These are phyloP conservation scores for Urtica urens DNA, from an alignment of 306 rosid genomes.

Conservation along the genomic window DNA sequence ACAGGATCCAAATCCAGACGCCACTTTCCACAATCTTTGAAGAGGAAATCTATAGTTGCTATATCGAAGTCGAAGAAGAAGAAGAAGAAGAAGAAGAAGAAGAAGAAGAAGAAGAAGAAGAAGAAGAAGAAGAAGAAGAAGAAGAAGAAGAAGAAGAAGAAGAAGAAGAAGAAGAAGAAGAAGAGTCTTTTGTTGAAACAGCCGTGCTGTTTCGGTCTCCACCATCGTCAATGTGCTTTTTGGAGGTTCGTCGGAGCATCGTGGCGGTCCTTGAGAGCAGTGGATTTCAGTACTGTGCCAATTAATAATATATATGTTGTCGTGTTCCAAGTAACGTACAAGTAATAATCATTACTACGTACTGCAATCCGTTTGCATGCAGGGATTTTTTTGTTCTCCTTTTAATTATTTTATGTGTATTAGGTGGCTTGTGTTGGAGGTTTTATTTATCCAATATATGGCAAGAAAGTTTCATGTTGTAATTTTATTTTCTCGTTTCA, in stretches of 20 bases:
- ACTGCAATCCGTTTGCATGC: neutral
- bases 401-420: neutral
- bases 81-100: neutral
- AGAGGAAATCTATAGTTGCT: slow-evolving; percentile 18
- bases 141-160: too few relatives aligned
- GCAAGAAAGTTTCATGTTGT: neutral
- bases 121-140: too few relatives aligned
- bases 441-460: neutral
- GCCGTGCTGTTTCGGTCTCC: slow-evolving; percentile 1
- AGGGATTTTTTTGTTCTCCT: neutral
- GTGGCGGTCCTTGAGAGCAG: neutral
- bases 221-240: slow-evolving; percentile 11
- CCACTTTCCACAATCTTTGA: slow-evolving; percentile 29
- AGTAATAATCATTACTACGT: neutral
- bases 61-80: too few relatives aligned
- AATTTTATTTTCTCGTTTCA: neutral
- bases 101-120: too few relatives aligned
- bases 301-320: neutral
- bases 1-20: slow-evolving; percentile 17
- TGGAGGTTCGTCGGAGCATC: slow-evolving; percentile 7
- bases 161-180: too few relatives aligned
- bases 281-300: slow-evolving; percentile 18
- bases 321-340: too few relatives aligned
- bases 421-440: slow-evolving; percentile 7
- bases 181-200: neutral